Base-by-base conservation (phyloP, 345 rosid genomes). In the Atalantia buxifolia region DNA sequence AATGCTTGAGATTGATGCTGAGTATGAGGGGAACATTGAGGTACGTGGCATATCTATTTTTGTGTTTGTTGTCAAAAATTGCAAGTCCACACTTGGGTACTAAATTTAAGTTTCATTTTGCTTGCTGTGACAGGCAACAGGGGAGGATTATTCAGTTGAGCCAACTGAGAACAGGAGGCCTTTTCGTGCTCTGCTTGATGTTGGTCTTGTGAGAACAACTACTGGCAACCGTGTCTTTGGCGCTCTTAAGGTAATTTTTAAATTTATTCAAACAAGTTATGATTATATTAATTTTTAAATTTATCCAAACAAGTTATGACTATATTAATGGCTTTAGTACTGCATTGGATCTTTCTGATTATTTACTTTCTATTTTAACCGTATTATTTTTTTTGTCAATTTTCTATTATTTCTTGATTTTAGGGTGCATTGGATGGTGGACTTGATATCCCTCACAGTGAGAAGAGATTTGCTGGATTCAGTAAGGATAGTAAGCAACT, bases 141-240 rank as follows among this genome's bases (percentile, higher is more conserved):
- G 97, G 4, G 97, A 90, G 87, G 97, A 92, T 76, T 90, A 53
- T 10, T 89, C 92, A 2, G 92, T 92, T 24, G 97, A 92, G 55
- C 94, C 92, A 57, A 82, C 90, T n/a, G 97, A 89, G 8, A 82
- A 63, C 57, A 87, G 94, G 71, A 88, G 97, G 68, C 97, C 97
- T 16, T 92, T 92, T 85, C 92, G 92, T 83, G 94, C 93, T 55
- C 92, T 92, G 61, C 92, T 92, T 78, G 97, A 92, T 84, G 97
- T 92, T 33, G 97, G 97, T 27, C 90, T 92, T n/a, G 53, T 88
- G 72, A 90, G 76, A 76, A 92, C 94, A 55, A 90, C 97, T 21
- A 92, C 97, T 1, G 94, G 97, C 8, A 92, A 92, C 78, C 92
- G 97, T 76, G 92, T 92, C 12, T 92, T 92, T 12, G 92, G 92